Conservation (phyloP, 2,329 filamentous ascomycete genomes). For the Aspergillus pseudoviridinutans region DNA sequence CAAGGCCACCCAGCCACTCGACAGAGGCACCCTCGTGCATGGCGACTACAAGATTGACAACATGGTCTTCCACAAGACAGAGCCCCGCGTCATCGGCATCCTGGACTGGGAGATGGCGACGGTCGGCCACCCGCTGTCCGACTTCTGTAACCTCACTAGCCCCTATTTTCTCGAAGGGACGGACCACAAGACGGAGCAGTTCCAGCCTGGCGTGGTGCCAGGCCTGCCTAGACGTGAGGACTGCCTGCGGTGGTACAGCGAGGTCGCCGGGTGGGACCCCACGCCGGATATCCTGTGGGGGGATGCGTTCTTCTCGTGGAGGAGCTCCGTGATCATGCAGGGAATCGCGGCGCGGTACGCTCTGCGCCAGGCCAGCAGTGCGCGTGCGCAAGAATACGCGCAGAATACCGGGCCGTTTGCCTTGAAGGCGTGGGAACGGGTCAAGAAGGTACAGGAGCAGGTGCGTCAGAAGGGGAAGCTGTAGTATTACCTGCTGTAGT, state of each 20-base stretch:
- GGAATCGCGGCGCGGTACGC: constrained; percentile 90
- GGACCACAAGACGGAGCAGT: constrained; percentile 43
- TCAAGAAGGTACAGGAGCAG: constrained; percentile 49
- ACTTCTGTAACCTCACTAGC: constrained; percentile 72
- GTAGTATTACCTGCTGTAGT: constrained; percentile 23
- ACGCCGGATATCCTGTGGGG: constrained; percentile 57
- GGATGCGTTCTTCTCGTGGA: constrained; percentile 59
- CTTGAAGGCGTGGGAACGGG: constrained; percentile 71
- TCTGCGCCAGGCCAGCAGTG: constrained; percentile 81
- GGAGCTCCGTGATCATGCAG: constrained; percentile 66
- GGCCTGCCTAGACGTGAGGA: constrained; percentile 62
- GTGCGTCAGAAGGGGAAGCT: constrained; percentile 40
- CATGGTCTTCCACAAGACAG: constrained; percentile 82
- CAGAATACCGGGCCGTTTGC: constrained; percentile 67
- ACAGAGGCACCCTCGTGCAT: constrained; percentile 77
- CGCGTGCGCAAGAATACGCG: constrained; percentile 70
- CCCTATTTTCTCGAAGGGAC: constrained; percentile 35
- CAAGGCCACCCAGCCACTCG: constrained; percentile 65
- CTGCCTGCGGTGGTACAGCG: constrained; percentile 62
- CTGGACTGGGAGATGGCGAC: constrained; percentile 99
- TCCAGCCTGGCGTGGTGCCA: constrained; percentile 59
- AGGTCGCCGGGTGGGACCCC: constrained; percentile 69
- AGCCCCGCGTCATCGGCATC: constrained; percentile 84
- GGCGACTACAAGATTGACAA: constrained; percentile 98
- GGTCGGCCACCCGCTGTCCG: constrained; percentile 89